Evolutionary conservation across 768 basidiomycete genomes (phyloP).

Genomic region (Mycena pura): DNA sequence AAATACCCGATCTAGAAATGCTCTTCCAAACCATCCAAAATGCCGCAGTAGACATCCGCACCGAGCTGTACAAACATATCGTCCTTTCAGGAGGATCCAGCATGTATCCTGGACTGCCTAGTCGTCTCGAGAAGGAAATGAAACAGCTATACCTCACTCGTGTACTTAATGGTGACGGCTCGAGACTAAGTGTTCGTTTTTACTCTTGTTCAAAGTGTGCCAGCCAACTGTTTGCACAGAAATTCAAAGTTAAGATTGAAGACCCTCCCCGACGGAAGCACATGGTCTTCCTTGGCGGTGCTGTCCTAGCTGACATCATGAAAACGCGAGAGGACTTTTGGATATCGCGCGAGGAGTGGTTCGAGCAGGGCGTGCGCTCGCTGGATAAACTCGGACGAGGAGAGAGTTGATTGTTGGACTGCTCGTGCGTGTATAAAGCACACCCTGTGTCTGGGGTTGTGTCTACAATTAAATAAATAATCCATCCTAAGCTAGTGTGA

Average conservation of each 20-base stretch:
- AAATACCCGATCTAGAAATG: slow-evolving; percentile 66
- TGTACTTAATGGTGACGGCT: slow-evolving; percentile 84
- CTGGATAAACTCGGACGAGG: slow-evolving; percentile 87
- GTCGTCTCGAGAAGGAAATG: slow-evolving; percentile 98
- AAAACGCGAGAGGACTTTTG: slow-evolving; percentile 93
- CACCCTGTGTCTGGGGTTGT: not conserved
- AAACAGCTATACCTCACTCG: slow-evolving; percentile 96
- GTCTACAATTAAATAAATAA: slow-evolving; percentile 26
- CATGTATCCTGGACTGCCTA: slow-evolving; percentile 98
- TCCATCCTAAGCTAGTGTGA: slow-evolving; percentile 19
- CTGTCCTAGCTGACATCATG: slow-evolving; percentile 99
- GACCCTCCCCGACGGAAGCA: slow-evolving; percentile 98
- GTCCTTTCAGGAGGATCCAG: slow-evolving; percentile 97
- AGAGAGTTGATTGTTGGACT: slow-evolving; percentile 41
- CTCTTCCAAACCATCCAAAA: slow-evolving; percentile 94
- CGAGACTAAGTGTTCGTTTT: slow-evolving; percentile 80
- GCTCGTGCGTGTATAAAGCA: slow-evolving; percentile 5
- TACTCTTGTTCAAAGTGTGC: not conserved
- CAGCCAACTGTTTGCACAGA: slow-evolving; percentile 54
- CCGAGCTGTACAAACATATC: slow-evolving; percentile 96
- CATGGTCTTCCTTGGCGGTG: slow-evolving; percentile 99
- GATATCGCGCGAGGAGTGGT: slow-evolving; percentile 95
- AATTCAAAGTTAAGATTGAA: slow-evolving; percentile 99
- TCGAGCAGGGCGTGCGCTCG: slow-evolving; percentile 83
- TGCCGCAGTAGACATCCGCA: slow-evolving; percentile 87